A percentile compares a stretch with the other conserved stretches of the same genome.
Evolutionary conservation across 805 yeast genomes (phyloP).

Genomic region (Wickerhamiella alocasiicola): DNA sequence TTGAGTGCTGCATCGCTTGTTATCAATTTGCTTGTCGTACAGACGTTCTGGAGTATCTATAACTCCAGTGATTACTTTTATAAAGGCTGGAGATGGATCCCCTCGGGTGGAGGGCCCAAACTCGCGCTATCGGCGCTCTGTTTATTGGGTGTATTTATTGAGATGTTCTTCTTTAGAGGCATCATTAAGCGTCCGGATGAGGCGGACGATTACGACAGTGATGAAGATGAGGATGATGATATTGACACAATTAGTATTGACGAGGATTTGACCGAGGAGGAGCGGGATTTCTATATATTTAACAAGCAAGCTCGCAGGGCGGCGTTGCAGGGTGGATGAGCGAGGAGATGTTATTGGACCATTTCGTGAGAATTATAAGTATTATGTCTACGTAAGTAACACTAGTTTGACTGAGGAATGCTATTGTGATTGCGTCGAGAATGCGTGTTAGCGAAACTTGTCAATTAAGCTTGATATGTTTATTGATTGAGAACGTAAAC

Average conservation of each 20-base stretch:
- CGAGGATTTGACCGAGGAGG: conserved; percentile 19
- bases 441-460: no score
- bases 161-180: conserved; percentile 20
- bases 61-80: conserved; percentile 16
- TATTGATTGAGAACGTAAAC: no score
- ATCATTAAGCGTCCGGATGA: conserved; percentile 18
- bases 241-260: conserved; percentile 19
- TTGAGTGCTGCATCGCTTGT: conserved; percentile 7
- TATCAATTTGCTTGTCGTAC: conserved; percentile 15
- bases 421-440: no score
- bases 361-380: no score
- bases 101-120: not conserved
- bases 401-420: no score
- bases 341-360: no score
- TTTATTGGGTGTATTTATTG: conserved; percentile 14
- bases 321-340: conserved; percentile 11
- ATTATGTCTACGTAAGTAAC: no score
- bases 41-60: conserved; percentile 10
- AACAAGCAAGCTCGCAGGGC: conserved; percentile 19
- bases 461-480: no score
- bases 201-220: conserved; percentile 16
- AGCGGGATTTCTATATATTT: conserved; percentile 20
- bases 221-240: conserved; percentile 16
- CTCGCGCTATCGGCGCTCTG: conserved; percentile 16
- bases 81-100: conserved; percentile 19